Base-by-base conservation (phyloP, 176 grass and related monocot species). In the Bromus sterilis region DNA sequence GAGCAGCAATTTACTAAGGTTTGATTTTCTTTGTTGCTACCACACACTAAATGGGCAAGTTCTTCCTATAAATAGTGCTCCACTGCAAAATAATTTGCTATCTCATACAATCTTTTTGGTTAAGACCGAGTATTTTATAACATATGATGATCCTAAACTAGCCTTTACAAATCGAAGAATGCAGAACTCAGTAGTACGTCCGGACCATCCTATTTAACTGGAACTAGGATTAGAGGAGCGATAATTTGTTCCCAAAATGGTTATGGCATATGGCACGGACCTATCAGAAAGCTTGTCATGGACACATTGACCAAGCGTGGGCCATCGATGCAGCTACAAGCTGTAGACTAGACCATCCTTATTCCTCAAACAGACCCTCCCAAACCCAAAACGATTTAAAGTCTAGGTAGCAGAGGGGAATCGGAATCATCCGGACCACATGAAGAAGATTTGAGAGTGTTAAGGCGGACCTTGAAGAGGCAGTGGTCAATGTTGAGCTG, bases 381-480 rank as follows among this genome's bases (percentile, higher is more conserved):
- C 57, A n/a, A 63, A 42, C 43, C 9, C 62, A 7, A 74, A 7
- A 70, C 13, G 21, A 44, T 74, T 12, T 73, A 20, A 32, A 11
- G 40, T 73, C 42, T 20, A 73, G 13, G 26, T 49, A 11, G 67
- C 68, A 28, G 21, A 76, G 11, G 51, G 35, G 20, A 23, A 58
- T 32, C 29, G 53, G 44, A 74, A 30, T 29, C 69, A 72, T 53
- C 43, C 28, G 11, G 74, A 58, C 49, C 55, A 57, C n/a, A 28
- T 37, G 34, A 24, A 75, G n/a, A n/a, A n/a, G n/a, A n/a, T n/a
- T n/a, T n/a, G n/a, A n/a, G n/a, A n/a, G n/a, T n/a, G n/a, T n/a
- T n/a, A n/a, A n/a, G n/a, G n/a, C n/a, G n/a, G 56, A 92, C 94
- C 93, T 92, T 94, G 71, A 97, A 92, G 84, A 97, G 82, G 84